Evolutionary conservation across 352 stramenopile species (phyloP).

Genomic region (Pseudoperonospora humuli): DNA sequence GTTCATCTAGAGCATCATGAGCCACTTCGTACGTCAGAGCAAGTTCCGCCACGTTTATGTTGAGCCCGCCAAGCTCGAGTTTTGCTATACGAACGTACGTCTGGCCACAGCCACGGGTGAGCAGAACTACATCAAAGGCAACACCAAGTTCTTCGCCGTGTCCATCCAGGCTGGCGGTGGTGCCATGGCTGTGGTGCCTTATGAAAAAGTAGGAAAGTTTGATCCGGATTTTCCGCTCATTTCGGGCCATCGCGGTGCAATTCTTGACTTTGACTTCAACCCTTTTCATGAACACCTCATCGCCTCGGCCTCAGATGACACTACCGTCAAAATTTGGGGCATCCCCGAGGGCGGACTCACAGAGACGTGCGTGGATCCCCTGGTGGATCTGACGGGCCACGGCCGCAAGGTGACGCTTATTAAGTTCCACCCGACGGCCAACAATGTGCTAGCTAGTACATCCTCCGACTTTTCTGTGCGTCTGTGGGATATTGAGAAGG

Average conservation of each 20-base stretch:
- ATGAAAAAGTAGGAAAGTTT: constrained; percentile 93
- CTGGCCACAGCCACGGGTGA: constrained; percentile 96
- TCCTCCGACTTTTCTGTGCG: constrained; percentile 95
- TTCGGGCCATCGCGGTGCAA: constrained; percentile 91
- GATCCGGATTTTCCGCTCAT: constrained; percentile 91
- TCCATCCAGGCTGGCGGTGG: constrained; percentile 85
- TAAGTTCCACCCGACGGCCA: constrained; percentile 96
- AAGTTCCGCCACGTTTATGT: constrained; percentile 99
- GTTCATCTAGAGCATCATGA: constrained; percentile 52
- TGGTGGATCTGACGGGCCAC: constrained; percentile 96
- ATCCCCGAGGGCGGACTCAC: constrained; percentile 92
- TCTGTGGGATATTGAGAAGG: constrained; percentile 98
- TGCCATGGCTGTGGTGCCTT: constrained; percentile 90
- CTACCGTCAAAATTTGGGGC: constrained; percentile 96
- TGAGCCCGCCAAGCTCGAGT: constrained; percentile 93
- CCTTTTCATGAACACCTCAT: constrained; percentile 96
- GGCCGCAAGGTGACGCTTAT: constrained; percentile 95
- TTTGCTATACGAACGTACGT: constrained; percentile 87
- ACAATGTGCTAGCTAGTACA: constrained; percentile 94
- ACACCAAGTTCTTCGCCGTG: constrained; percentile 99
- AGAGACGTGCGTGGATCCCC: constrained; percentile 91
- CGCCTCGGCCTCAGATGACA: constrained; percentile 95
- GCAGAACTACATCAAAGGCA: constrained; percentile 99
- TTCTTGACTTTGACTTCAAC: constrained; percentile 99
- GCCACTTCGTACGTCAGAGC: constrained; percentile 92